phyloP scores from a whole-genome alignment of 805 yeast species.

The Candida mattraensis region DNA sequence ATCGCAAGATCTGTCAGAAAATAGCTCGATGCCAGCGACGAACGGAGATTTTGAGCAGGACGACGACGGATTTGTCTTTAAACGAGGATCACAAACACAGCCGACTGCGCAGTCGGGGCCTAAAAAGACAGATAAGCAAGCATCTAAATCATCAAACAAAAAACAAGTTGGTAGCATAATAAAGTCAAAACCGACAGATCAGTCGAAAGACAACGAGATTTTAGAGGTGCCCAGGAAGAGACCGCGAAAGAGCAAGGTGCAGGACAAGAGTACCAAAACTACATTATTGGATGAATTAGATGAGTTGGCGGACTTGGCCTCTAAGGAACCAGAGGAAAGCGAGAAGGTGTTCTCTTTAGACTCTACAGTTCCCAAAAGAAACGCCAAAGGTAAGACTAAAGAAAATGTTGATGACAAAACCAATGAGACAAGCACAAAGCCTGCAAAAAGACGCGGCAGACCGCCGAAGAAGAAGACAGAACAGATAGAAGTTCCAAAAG shows the following conservation, averaged over 20 bases:
- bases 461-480: background rate
- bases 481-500: background rate
- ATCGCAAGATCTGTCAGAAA: constrained; percentile 12
- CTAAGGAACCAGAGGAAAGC: background rate
- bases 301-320: constrained; percentile 3
- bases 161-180: constrained; percentile 1
- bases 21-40: constrained; percentile 7
- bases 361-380: too few species aligned
- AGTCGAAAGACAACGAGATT: too few species aligned
- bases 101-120: too few species aligned
- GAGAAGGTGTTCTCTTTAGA: constrained; percentile 8
- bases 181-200: background rate
- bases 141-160: background rate
- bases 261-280: constrained; percentile 4
- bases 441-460: constrained; percentile 1
- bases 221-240: too few species aligned
- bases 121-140: constrained; percentile 1
- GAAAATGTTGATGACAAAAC: too few species aligned
- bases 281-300: constrained; percentile 4
- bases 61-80: constrained; percentile 24
- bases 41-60: constrained; percentile 19
- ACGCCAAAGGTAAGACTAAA: too few species aligned
- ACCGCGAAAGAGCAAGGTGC: constrained; percentile 1
- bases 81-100: constrained; percentile 19
- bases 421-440: constrained; percentile 1